Conservation (phyloP, 225 moss, liverwort and hornwort genomes). For the Bryoerythrophyllum caledonicum region DNA sequence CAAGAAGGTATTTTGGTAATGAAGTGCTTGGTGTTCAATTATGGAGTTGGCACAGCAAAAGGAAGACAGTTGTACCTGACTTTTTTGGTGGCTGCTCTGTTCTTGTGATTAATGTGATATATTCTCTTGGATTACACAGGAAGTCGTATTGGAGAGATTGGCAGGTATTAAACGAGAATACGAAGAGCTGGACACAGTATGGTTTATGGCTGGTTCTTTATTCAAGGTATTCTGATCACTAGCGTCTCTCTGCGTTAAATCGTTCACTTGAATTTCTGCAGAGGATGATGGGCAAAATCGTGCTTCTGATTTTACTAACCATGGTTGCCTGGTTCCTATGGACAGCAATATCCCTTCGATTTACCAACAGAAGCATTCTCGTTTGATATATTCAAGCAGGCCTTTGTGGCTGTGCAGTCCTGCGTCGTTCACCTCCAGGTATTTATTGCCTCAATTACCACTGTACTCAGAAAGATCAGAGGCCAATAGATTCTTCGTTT, state of each 20-base stretch:
- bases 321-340: conserved; percentile 19
- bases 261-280: conserved; percentile 16
- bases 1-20: neutral
- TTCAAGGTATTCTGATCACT: conserved; percentile 70
- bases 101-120: conserved; percentile 8
- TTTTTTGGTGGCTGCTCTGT: conserved; percentile 2
- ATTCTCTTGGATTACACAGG: conserved; percentile 47
- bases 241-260: neutral
- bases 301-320: conserved; percentile 18
- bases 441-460: conserved; percentile 13
- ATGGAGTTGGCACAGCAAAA: conserved; percentile 7
- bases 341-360: conserved; percentile 99
- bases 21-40: conserved; percentile 9
- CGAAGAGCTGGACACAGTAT: conserved; percentile 94
- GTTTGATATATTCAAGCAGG: conserved; percentile 99
- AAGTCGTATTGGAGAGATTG: conserved; percentile 88
- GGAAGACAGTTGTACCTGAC: neutral
- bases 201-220: conserved; percentile 99
- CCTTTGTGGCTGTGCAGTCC: conserved; percentile 98
- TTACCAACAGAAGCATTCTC: conserved; percentile 98
- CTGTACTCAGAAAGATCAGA: conserved; percentile 3
- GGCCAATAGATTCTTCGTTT: neutral
- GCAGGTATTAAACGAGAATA: conserved; percentile 98
- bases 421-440: conserved; percentile 99
- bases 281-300: neutral